Evolutionary conservation across 306 rosid genomes (phyloP).

Genomic region (Cucurbita pepo): DNA sequence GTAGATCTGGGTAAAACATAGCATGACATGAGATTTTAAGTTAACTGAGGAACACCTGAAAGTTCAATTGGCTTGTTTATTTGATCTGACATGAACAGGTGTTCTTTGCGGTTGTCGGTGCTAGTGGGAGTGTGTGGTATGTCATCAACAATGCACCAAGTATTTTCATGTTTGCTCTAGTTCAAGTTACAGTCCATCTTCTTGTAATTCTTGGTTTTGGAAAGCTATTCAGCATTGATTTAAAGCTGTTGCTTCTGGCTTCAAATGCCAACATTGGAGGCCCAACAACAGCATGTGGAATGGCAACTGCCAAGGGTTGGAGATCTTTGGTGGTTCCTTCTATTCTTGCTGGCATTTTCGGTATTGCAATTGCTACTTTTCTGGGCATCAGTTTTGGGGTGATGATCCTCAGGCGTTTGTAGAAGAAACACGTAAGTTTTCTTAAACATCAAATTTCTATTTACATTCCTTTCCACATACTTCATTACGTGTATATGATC

Average conservation of each 20-base stretch:
- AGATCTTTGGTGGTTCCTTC: constrained; percentile 55
- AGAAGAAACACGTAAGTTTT: background rate
- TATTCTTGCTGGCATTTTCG: constrained; percentile 60
- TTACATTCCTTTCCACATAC: background rate
- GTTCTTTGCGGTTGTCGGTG: constrained; percentile 51
- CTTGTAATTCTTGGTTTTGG: constrained; percentile 41
- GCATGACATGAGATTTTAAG: background rate
- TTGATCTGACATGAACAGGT: constrained; percentile 19
- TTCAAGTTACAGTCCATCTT: constrained; percentile 61
- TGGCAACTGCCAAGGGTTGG: constrained; percentile 72
- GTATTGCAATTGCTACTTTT: constrained; percentile 51
- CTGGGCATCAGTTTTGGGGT: constrained; percentile 49
- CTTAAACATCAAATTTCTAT: background rate
- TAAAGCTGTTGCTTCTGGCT: constrained; percentile 47
- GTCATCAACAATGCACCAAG: constrained; percentile 47
- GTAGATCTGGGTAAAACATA: background rate
- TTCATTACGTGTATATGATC: background rate
- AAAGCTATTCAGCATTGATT: constrained; percentile 37
- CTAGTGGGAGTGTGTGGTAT: constrained; percentile 58
- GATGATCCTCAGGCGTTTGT: constrained; percentile 37
- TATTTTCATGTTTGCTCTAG: constrained; percentile 46
- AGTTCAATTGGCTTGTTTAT: background rate
- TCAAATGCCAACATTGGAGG: constrained; percentile 80
- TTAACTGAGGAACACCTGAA: background rate
- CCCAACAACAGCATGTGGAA: constrained; percentile 76